A percentile compares a stretch with the other conserved stretches of the same genome.
phyloP scores from a whole-genome alignment of 2,329 filamentous ascomycete species.

The Curvularia sp. region DNA sequence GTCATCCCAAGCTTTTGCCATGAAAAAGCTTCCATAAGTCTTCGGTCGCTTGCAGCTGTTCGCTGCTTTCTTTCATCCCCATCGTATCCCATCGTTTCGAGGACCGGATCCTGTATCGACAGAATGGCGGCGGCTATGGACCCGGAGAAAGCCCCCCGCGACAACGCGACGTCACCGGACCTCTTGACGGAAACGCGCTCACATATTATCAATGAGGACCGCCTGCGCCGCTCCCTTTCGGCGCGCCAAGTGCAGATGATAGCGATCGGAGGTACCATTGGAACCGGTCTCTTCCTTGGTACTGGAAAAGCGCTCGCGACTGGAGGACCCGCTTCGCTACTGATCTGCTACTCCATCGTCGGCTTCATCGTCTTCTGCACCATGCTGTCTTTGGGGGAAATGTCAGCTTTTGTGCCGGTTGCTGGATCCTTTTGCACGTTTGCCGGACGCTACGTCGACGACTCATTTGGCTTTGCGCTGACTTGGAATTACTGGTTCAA shows the following conservation, averaged over 20 bases:
- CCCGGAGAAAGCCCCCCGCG: slow-evolving; percentile 25
- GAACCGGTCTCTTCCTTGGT: slow-evolving; percentile 67
- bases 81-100: not conserved
- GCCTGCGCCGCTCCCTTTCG: slow-evolving; percentile 34
- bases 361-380: slow-evolving; percentile 43
- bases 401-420: slow-evolving; percentile 49
- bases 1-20: slow-evolving; percentile 27
- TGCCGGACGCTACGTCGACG: slow-evolving; percentile 57
- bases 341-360: slow-evolving; percentile 50
- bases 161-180: slow-evolving; percentile 21
- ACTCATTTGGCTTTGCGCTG: slow-evolving; percentile 63
- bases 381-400: slow-evolving; percentile 49
- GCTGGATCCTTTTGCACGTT: slow-evolving; percentile 42
- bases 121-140: slow-evolving; percentile 22
- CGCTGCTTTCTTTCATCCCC: not conserved
- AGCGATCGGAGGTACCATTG: slow-evolving; percentile 66
- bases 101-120: not conserved
- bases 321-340: slow-evolving; percentile 49
- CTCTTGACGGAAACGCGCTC: slow-evolving; percentile 16
- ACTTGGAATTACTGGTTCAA: slow-evolving; percentile 47
- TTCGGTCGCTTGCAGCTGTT: not conserved
- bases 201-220: slow-evolving; percentile 34
- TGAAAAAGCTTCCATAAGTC: slow-evolving; percentile 29
- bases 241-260: slow-evolving; percentile 67
- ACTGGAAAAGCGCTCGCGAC: slow-evolving; percentile 61